A percentile compares a stretch with the other conserved stretches of the same genome.
These are phyloP conservation scores for Neocallimastix lanati DNA, from an alignment of 192 early-diverging fungal genomes.

Conservation along the genomic window DNA sequence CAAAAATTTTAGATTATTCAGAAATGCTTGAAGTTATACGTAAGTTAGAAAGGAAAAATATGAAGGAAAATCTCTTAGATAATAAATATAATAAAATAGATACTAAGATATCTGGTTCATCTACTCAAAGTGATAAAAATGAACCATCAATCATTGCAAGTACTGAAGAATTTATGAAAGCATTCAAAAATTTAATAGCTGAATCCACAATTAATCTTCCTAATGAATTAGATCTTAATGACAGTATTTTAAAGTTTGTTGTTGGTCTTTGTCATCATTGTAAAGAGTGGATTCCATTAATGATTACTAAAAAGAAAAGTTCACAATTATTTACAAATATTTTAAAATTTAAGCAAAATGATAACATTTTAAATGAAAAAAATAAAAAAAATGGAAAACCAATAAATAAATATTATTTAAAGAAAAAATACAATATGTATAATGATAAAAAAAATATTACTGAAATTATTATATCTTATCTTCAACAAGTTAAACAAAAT, in stretches of 20 bases:
- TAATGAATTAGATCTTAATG: constrained; percentile 11
- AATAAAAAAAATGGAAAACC: neutral
- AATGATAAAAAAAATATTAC: constrained; percentile 1
- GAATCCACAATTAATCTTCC: neutral
- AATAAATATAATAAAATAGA: neutral
- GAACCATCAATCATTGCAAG: constrained; percentile 13
- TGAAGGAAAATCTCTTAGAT: constrained; percentile 5
- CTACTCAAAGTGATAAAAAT: neutral
- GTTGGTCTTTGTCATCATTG: constrained; percentile 76
- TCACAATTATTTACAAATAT: constrained; percentile 3
- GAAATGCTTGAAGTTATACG: neutral
- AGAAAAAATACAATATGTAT: constrained; percentile 2
- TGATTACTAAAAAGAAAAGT: constrained; percentile 36
- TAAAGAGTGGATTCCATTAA: constrained; percentile 60
- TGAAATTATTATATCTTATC: constrained; percentile 2
- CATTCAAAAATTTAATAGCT: constrained; percentile 7
- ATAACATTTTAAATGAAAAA: neutral
- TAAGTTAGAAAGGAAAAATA: constrained; percentile 8
- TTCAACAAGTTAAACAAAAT: constrained; percentile 2
- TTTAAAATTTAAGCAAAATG: neutral
- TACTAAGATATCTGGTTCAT: neutral
- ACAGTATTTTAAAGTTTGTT: constrained; percentile 17
- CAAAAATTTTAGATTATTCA: constrained; percentile 1
- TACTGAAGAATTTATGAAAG: constrained; percentile 2
- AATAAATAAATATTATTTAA: neutral